Conservation (phyloP, 2,329 filamentous ascomycete genomes). For the Aaosphaeria pasadenensis region DNA sequence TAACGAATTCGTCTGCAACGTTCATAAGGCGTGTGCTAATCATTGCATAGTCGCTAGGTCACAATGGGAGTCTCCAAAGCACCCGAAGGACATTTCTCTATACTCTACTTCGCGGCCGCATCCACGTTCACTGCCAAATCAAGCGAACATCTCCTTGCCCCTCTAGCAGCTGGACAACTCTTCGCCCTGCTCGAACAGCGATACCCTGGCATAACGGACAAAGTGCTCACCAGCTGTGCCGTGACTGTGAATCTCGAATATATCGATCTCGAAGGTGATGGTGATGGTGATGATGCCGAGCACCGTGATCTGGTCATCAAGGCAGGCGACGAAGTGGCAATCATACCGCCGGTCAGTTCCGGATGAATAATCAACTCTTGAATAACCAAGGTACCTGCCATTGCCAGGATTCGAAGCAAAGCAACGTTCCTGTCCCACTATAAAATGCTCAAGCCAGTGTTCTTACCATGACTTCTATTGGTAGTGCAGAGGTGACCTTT, state of each 20-base stretch:
- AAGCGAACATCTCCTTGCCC: slow-evolving; percentile 64
- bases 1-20: not conserved
- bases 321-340: slow-evolving; percentile 78
- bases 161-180: slow-evolving; percentile 60
- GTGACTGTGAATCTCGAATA: slow-evolving; percentile 81
- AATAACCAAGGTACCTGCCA: no score
- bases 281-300: slow-evolving; percentile 48
- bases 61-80: slow-evolving; percentile 45
- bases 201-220: slow-evolving; percentile 67
- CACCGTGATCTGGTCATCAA: slow-evolving; percentile 54
- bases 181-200: slow-evolving; percentile 66
- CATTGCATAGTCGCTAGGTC: not conserved
- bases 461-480: no score
- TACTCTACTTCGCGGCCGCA: slow-evolving; percentile 80
- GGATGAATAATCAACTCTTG: slow-evolving; percentile 53
- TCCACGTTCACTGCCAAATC: slow-evolving; percentile 68
- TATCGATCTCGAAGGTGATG: slow-evolving; percentile 64
- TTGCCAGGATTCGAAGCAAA: not conserved
- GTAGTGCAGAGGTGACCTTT: no score
- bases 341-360: slow-evolving; percentile 85
- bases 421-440: not conserved
- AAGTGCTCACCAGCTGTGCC: slow-evolving; percentile 68
- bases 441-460: not conserved
- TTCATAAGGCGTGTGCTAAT: not conserved
- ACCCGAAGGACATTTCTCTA: slow-evolving; percentile 66